Conservation (phyloP, 805 yeast species). For the Hanseniaspora meyeri region DNA sequence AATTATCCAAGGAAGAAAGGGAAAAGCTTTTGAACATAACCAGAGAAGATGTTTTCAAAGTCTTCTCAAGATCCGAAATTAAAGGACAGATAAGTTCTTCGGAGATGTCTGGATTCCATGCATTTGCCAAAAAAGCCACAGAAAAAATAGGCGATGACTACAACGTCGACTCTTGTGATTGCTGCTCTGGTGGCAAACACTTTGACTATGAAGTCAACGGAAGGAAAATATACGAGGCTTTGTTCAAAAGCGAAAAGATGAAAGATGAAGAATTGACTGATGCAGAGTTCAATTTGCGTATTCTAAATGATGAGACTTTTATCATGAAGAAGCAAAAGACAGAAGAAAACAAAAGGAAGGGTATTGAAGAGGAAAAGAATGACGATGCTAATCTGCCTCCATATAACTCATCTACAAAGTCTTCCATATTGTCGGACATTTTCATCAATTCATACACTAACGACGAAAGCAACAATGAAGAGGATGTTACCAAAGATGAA, state of each 20-base stretch:
- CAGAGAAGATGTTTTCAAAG: slow-evolving; percentile 12
- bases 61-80: slow-evolving; percentile 9
- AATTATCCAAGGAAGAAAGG: slow-evolving; percentile 4
- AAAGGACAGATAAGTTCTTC: slow-evolving; percentile 10
- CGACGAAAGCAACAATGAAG: not conserved
- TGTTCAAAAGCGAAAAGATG: slow-evolving; percentile 11
- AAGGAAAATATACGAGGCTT: slow-evolving; percentile 10
- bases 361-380: not conserved
- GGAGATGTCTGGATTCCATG: slow-evolving; percentile 5
- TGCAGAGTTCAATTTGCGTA: slow-evolving; percentile 8
- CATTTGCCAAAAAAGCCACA: not conserved
- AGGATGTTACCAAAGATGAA: not conserved
- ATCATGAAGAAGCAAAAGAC: not conserved
- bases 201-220: slow-evolving; percentile 12
- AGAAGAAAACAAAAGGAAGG: not conserved
- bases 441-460: not conserved
- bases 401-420: not conserved
- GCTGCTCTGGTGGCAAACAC: slow-evolving; percentile 10
- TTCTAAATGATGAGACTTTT: slow-evolving; percentile 1
- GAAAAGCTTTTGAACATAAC: slow-evolving; percentile 10
- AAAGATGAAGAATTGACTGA: slow-evolving; percentile 9
- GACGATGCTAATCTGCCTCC: not conserved
- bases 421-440: not conserved
- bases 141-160: not conserved
- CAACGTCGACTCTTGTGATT: slow-evolving; percentile 3